Base-by-base conservation (phyloP, 2,329 filamentous ascomycete genomes). In the Colletotrichum neosansevieriae region DNA sequence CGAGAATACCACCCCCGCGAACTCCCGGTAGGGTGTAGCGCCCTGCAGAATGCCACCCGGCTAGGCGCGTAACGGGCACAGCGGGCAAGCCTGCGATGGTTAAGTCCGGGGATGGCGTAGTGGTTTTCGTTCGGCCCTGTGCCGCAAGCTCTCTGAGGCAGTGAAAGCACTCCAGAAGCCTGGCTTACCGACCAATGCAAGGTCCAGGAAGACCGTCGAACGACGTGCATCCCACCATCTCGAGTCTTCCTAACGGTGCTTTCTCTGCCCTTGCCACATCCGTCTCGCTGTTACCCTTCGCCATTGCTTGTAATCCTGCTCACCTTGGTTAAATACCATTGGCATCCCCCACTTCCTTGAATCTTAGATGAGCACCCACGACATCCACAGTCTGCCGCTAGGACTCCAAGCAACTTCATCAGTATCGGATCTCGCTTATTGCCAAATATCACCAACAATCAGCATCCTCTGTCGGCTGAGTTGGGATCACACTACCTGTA, bases 221-320 rank as follows among this genome's bases (percentile, higher is more conserved):
- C 53, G 40, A 64, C 53, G 17, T 63, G 29, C 45, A 68, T 64
- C 38, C 53, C 60, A 59, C 53, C 53, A 17, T 54, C 32, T 54
- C 44, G 61, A 53, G n/a, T 58, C 45, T 13, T 42, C 19, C 34
- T 24, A 68, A 68, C 65, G 65, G 65, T 59, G 61, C 54, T 59
- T 54, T 53, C 65, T 68, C 58, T 65, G 61, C 5, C 17, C 42
- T 56, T 58, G 47, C 54, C 61, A 56, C 34, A 65, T 59, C 61
- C 65, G 61, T 54, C 61, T 53, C 24, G 40, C 38, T 47, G 17
- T 34, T 50, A 12, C 11, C n/a, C n/a, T 42, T 11, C 34, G 45
- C n/a, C 38, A 45, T 40, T n/a, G 17, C 45, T 21, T 17, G 40
- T n/a, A n/a, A 34, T 58, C 32, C 13, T 24, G 21, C n/a, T 13